Evolutionary conservation across 495 filamentous ascomycete genomes (phyloP).

Genomic region (Xylaria acuta): DNA sequence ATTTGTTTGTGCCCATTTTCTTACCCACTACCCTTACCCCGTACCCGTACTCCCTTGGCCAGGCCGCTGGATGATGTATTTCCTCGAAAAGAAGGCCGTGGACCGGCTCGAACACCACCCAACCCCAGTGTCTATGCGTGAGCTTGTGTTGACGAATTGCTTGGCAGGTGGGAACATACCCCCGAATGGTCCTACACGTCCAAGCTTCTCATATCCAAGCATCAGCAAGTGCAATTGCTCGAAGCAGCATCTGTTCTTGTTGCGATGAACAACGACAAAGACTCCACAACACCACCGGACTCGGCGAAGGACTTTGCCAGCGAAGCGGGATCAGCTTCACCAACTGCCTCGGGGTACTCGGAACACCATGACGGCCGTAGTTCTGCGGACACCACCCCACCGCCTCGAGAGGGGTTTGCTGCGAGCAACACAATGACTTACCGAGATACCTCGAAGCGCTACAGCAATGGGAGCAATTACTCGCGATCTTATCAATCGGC

Average conservation of each 20-base stretch:
- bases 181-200: slow-evolving; percentile 98
- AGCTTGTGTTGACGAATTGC: slow-evolving; percentile 46
- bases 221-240: slow-evolving; percentile 97
- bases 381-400: slow-evolving; percentile 74
- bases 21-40: slow-evolving; percentile 45
- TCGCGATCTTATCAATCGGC: slow-evolving; percentile 87
- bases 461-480: slow-evolving; percentile 71
- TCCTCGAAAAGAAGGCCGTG: slow-evolving; percentile 34
- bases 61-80: slow-evolving; percentile 40
- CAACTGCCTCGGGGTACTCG: slow-evolving; percentile 77
- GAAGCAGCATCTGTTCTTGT: slow-evolving; percentile 96
- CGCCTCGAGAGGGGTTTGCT: slow-evolving; percentile 62
- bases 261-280: slow-evolving; percentile 74
- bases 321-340: slow-evolving; percentile 82
- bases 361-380: slow-evolving; percentile 72
- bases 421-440: slow-evolving; percentile 51
- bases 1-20: slow-evolving; percentile 91
- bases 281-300: slow-evolving; percentile 61
- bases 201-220: slow-evolving; percentile 98
- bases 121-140: slow-evolving; percentile 39
- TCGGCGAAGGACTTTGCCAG: slow-evolving; percentile 70
- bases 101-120: slow-evolving; percentile 35
- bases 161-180: slow-evolving; percentile 96
- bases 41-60: slow-evolving; percentile 47
- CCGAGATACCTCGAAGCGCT: slow-evolving; percentile 60